Conservation (phyloP, 2,329 filamentous ascomycete species). For the Chrysoporthe deuterocubensis region DNA sequence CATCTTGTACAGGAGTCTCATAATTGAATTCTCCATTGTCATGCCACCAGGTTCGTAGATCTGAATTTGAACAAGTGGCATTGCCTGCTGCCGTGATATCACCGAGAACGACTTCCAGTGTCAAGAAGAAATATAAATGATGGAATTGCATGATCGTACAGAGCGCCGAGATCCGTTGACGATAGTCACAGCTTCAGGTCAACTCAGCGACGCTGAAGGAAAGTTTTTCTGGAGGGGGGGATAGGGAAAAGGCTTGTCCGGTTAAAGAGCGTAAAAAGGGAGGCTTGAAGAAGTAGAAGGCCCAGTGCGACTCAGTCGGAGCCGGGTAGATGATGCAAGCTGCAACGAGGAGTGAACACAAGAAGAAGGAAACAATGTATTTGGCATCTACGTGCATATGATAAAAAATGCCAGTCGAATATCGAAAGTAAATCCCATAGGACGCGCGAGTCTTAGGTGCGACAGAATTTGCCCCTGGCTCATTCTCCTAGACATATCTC, state of each 20-base stretch:
- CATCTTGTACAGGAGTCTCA: constrained; percentile 22
- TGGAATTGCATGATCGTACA: neutral
- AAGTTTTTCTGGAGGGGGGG: neutral
- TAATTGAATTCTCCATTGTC: constrained; percentile 29
- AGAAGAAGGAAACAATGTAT: neutral
- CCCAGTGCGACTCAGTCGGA: neutral
- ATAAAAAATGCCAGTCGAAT: neutral
- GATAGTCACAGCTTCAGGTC: neutral
- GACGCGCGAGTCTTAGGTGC: neutral
- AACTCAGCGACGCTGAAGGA: neutral
- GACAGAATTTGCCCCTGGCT: neutral
- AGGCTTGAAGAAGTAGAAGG: neutral
- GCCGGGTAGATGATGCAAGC: neutral
- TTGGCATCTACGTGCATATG: neutral
- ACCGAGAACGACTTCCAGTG: neutral
- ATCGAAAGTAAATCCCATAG: neutral
- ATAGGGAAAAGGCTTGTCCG: neutral
- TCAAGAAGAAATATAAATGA: neutral
- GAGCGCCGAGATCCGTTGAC: neutral
- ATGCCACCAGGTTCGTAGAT: constrained; percentile 31
- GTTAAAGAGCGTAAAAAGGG: neutral
- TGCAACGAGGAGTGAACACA: neutral
- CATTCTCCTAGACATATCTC: neutral
- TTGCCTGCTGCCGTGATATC: constrained; percentile 13
- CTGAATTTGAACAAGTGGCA: constrained; percentile 9